These are phyloP conservation scores for Pisolithus tinctorius DNA, from an alignment of 768 basidiomycete genomes.

Conservation along the genomic window DNA sequence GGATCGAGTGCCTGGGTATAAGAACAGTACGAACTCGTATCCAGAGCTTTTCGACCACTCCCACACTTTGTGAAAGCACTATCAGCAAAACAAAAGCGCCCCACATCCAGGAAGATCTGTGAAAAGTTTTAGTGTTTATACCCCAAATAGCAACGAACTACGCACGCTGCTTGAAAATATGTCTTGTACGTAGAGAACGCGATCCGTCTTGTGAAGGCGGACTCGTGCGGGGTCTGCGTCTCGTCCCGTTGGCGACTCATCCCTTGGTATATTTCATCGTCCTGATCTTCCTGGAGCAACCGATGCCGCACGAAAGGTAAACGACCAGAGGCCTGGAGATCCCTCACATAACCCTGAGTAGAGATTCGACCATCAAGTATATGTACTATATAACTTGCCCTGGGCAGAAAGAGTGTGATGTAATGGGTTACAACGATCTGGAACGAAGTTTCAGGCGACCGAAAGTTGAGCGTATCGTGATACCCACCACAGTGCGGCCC, in stretches of 20 bases:
- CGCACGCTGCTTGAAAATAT: too few relatives aligned
- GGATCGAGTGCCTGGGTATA: neutral
- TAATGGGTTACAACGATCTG: slow-evolving; percentile 74
- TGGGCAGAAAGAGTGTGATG: slow-evolving; percentile 74
- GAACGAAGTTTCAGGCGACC: too few relatives aligned
- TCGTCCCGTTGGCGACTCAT: too few relatives aligned
- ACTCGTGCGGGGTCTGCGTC: too few relatives aligned
- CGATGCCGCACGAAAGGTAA: slow-evolving; percentile 47
- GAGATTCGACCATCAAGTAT: slow-evolving; percentile 82
- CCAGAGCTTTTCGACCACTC: slow-evolving; percentile 26
- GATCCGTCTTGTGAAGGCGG: too few relatives aligned
- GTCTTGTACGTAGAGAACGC: too few relatives aligned
- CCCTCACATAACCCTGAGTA: slow-evolving; percentile 60
- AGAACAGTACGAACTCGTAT: slow-evolving; percentile 13
- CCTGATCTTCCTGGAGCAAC: slow-evolving; percentile 31
- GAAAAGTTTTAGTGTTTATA: too few relatives aligned
- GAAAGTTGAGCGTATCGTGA: slow-evolving; percentile 10
- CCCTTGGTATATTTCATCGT: too few relatives aligned
- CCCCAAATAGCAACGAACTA: too few relatives aligned
- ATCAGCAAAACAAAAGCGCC: slow-evolving; percentile 15
- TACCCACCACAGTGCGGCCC: slow-evolving; percentile 58
- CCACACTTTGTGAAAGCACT: slow-evolving; percentile 16
- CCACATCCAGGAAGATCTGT: slow-evolving; percentile 29
- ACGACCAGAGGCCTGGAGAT: slow-evolving; percentile 54
- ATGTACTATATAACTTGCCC: slow-evolving; percentile 64